phyloP scores from a whole-genome alignment of 768 basidiomycete species.

The Termitomyces sp. region DNA sequence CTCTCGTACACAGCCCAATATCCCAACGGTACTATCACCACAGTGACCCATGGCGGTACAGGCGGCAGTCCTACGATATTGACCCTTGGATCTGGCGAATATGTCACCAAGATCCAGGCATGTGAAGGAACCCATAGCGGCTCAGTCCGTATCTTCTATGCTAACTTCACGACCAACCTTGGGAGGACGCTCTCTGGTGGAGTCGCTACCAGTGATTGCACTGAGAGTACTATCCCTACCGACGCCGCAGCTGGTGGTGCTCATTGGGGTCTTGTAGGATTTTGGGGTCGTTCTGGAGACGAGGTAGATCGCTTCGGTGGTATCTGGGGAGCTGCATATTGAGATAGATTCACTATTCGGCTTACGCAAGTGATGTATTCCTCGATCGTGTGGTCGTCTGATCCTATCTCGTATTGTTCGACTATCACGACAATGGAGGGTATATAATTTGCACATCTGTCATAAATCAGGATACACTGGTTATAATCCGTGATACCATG shows the following conservation, averaged over 20 bases:
- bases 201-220: slow-evolving; percentile 23
- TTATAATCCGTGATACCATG: background rate
- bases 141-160: slow-evolving; percentile 29
- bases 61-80: slow-evolving; percentile 29
- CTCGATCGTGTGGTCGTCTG: background rate
- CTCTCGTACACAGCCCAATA: slow-evolving; percentile 24
- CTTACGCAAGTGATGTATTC: background rate
- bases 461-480: background rate
- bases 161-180: slow-evolving; percentile 26
- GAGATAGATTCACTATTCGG: background rate
- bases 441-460: too few relatives aligned
- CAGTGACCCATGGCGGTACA: slow-evolving; percentile 28
- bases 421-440: background rate
- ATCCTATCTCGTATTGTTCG: background rate
- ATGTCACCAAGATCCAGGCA: slow-evolving; percentile 17
- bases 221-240: slow-evolving; percentile 21
- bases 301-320: slow-evolving; percentile 28
- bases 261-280: slow-evolving; percentile 28
- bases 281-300: slow-evolving; percentile 28
- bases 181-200: slow-evolving; percentile 26
- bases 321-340: slow-evolving; percentile 29
- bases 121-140: slow-evolving; percentile 24
- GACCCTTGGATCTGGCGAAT: slow-evolving; percentile 22
- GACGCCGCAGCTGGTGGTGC: slow-evolving; percentile 23
- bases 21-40: slow-evolving; percentile 13